Conservation (phyloP, 2,329 filamentous ascomycete species). For the Neonectria neomacrospora region DNA sequence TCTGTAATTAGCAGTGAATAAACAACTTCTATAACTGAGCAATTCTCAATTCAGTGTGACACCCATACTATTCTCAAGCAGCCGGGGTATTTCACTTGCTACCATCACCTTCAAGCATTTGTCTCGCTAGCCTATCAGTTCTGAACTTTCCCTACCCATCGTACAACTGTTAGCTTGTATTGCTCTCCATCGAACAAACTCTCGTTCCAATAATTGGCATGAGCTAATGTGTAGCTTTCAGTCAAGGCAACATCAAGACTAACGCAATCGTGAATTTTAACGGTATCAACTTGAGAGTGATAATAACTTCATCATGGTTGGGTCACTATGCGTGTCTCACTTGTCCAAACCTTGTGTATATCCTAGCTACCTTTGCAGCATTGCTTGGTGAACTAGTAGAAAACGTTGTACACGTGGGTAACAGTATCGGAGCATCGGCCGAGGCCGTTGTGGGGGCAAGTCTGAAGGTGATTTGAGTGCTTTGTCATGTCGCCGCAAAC, state of each 20-base stretch:
- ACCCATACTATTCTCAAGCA: not conserved
- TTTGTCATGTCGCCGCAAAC: not conserved
- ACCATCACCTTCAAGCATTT: not conserved
- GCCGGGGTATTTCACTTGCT: not conserved
- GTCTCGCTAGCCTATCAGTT: not conserved
- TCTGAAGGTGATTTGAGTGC: not conserved
- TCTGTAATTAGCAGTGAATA: not conserved
- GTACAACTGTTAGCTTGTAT: not conserved
- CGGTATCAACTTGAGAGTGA: slow-evolving; percentile 9
- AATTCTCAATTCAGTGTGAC: not conserved
- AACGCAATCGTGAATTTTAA: slow-evolving; percentile 3
- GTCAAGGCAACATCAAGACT: not conserved
- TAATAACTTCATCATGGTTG: slow-evolving; percentile 7
- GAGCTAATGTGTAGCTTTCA: too few relatives aligned
- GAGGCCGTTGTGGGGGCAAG: not conserved
- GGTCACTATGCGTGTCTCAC: not conserved
- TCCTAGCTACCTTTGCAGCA: not conserved
- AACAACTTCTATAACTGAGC: not conserved
- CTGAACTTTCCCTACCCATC: not conserved
- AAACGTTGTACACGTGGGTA: not conserved
- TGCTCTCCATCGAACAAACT: slow-evolving; percentile 10
- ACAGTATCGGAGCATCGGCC: not conserved
- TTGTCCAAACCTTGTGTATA: not conserved
- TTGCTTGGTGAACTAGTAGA: not conserved
- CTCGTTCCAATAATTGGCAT: not conserved